Conservation (phyloP, 352 stramenopile species). For the Phytopythium litorale region DNA sequence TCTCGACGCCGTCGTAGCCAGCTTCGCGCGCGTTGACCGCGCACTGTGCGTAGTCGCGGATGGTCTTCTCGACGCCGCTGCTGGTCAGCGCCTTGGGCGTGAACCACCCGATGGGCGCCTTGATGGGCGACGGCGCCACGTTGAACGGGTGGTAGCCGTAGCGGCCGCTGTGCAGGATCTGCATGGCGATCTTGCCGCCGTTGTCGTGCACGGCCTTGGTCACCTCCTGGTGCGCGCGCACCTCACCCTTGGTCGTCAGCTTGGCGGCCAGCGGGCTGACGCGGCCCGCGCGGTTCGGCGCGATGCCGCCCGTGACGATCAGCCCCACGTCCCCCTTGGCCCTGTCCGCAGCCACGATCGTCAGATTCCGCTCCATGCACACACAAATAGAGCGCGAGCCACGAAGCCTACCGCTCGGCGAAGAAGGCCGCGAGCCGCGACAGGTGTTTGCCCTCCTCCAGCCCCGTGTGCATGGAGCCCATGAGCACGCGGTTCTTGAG, state of each 20-base stretch:
- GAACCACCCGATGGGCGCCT: conserved; percentile 94
- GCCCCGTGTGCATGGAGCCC: conserved; percentile 91
- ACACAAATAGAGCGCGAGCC: not conserved
- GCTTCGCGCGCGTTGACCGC: conserved; percentile 81
- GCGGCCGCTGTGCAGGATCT: conserved; percentile 92
- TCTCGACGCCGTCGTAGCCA: conserved; percentile 97
- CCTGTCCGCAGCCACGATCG: conserved; percentile 11
- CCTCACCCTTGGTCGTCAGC: conserved; percentile 88
- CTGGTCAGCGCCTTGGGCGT: conserved; percentile 81
- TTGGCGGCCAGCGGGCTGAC: conserved; percentile 94
- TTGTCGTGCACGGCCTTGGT: conserved; percentile 91
- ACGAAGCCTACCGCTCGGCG: conserved; percentile 61
- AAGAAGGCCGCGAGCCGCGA: conserved; percentile 93
- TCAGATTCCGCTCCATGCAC: not conserved
- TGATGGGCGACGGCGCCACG: conserved; percentile 90
- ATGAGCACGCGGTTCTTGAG: conserved; percentile 88
- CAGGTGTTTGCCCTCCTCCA: conserved; percentile 82
- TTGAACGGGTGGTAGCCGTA: conserved; percentile 96
- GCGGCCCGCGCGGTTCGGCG: conserved; percentile 92
- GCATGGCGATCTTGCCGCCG: conserved; percentile 85
- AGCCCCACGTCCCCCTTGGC: conserved; percentile 92
- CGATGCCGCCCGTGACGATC: conserved; percentile 93
- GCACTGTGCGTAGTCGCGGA: conserved; percentile 92
- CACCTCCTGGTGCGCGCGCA: conserved; percentile 89
- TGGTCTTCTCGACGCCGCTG: conserved; percentile 85